These are phyloP conservation scores for Botrytis galanthina DNA, from an alignment of 2,329 filamentous ascomycete species.

Conservation along the genomic window DNA sequence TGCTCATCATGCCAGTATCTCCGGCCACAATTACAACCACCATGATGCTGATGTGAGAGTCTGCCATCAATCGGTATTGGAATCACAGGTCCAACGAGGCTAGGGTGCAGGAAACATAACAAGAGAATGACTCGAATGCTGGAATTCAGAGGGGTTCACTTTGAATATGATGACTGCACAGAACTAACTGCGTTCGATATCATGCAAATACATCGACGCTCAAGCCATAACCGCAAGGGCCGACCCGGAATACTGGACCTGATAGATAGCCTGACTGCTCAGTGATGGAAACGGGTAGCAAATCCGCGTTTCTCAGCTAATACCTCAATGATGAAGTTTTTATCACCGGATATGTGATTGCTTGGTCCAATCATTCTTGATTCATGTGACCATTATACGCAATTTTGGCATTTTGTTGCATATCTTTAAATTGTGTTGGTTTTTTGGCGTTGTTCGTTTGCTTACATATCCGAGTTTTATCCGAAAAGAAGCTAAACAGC, in stretches of 20 bases:
- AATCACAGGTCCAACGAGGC: not conserved
- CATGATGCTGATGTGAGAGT: not conserved
- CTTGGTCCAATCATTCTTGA: not conserved
- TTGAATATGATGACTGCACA: not conserved
- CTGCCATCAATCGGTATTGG: not conserved
- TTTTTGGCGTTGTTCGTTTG: not conserved
- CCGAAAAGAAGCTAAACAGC: conserved; percentile 16
- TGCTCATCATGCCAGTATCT: not conserved
- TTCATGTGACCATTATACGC: not conserved
- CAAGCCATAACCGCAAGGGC: not conserved
- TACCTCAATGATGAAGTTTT: not conserved
- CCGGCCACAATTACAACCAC: not conserved
- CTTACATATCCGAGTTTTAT: conserved; percentile 12
- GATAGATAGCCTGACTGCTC: not conserved
- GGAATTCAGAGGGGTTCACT: not conserved
- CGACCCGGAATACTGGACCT: not conserved
- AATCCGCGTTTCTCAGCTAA: not conserved
- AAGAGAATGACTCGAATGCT: not conserved
- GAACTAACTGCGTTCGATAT: not conserved
- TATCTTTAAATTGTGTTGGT: not conserved
- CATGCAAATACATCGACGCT: not conserved
- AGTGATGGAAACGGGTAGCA: not conserved
- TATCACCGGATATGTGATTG: not conserved
- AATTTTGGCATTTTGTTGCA: conserved; percentile 1
- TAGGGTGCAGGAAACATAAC: not conserved